phyloP scores from a whole-genome alignment of 1,284 basidiomycete species.

The Xanthoconium separans region DNA sequence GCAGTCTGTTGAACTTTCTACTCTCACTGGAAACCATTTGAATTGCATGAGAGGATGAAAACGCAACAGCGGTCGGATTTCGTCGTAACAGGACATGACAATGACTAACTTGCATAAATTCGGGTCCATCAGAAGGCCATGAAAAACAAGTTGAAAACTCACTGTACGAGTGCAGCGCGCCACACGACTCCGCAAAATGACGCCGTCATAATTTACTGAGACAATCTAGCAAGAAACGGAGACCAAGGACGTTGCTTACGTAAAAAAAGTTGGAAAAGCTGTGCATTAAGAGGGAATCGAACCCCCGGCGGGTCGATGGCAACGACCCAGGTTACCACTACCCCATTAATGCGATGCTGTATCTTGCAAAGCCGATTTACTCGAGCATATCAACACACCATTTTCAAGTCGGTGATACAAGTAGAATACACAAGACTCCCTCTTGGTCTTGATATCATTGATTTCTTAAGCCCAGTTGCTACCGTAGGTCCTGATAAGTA shows the following conservation, averaged over 20 bases:
- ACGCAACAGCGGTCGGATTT: background rate
- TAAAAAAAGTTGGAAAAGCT: no score
- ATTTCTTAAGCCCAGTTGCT: no score
- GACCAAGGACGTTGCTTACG: no score
- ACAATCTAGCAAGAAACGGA: background rate
- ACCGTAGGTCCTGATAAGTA: no score
- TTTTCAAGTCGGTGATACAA: no score
- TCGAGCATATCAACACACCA: no score
- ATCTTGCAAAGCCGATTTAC: no score
- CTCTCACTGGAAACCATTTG: background rate
- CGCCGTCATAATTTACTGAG: background rate
- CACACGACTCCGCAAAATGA: background rate
- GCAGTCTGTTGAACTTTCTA: background rate
- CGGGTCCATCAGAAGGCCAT: background rate
- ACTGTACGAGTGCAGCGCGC: slow-evolving; percentile 4
- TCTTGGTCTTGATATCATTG: no score
- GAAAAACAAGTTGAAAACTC: slow-evolving; percentile 7
- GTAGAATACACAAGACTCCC: no score
- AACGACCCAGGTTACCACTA: slow-evolving; percentile 40
- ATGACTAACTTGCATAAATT: slow-evolving; percentile 4
- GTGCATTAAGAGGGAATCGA: slow-evolving; percentile 21
- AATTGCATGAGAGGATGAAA: background rate
- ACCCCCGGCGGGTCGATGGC: slow-evolving; percentile 57
- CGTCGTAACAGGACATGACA: background rate
- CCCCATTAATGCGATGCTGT: slow-evolving; percentile 33